Base-by-base conservation (phyloP, 208 protist species). In the Phytomonas francai region DNA sequence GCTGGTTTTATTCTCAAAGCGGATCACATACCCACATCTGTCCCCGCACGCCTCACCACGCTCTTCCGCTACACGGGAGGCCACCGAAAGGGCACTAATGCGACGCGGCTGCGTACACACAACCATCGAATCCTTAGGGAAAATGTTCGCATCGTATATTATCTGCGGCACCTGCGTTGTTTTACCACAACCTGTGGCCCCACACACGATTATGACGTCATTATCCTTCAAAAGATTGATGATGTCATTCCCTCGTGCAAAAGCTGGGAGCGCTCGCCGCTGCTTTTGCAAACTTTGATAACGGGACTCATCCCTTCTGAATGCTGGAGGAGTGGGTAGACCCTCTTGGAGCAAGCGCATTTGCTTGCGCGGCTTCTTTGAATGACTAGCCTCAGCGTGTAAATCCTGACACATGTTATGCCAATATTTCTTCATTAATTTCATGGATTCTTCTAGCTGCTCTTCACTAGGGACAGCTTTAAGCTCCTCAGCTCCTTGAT, bases 101-200 rank as follows among this genome's bases (percentile, higher is more conserved):
- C 93, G 84, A 9, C 93, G 85, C 11, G 93, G 93, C 70, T 97
- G 91, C 3, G 89, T 97, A 78, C 89, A 94, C 25, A 97, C 79
- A 33, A 97, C 77, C 32, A 78, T 70, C 16, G 70, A 65, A 36
- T 78, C 76, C 32, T 79, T 85, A 42, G 65, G 67, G 68, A 92
- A 90, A 64, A 93, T 81, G 12, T 78, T 69, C 0, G 81, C 42
- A 67, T 95, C 86, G 59, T 85, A 83, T 25, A 95, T 70, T 31
- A 93, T 57, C 70, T 96, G 91, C 28, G 93, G 88, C 59, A 97
- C 93, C 80, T 98, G 95, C 22, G 97, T 99, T 6, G 94, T 98
- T 74, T 99, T 99, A 42, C 98, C 98, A 34, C 92, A 98, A 31
- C 98, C 98, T 3, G 98, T 99, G 63, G 99, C 97, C 33, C 97